These are phyloP conservation scores for Dalechampia spathulata DNA, from an alignment of 441 rosid genomes.

Conservation along the genomic window DNA sequence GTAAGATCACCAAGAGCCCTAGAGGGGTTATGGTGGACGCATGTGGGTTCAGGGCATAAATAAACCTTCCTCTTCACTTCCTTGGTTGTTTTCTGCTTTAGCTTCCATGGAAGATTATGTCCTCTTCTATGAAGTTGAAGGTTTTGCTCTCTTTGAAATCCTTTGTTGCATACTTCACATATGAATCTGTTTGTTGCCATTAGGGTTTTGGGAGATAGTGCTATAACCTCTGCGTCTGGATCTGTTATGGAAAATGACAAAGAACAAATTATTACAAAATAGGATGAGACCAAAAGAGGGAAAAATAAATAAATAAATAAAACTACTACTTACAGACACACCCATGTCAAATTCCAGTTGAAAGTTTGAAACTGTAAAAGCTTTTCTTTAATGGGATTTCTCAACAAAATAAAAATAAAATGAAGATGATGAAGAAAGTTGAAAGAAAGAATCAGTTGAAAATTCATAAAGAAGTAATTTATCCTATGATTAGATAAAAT, in stretches of 20 bases:
- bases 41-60: slow-evolving; percentile 90
- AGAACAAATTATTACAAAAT: slow-evolving; percentile 19
- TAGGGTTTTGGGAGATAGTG: slow-evolving; percentile 85
- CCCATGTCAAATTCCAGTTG: slow-evolving; percentile 11
- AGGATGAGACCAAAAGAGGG: neutral
- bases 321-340: neutral
- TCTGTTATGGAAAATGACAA: slow-evolving; percentile 37
- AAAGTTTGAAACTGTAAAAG: slow-evolving; percentile 17
- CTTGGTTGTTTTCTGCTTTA: slow-evolving; percentile 72
- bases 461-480: too few relatives aligned
- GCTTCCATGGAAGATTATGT: slow-evolving; percentile 95
- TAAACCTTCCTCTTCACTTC: slow-evolving; percentile 86
- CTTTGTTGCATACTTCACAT: slow-evolving; percentile 95
- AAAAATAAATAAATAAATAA: too few relatives aligned
- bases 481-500: slow-evolving; percentile 9
- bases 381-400: neutral
- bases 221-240: slow-evolving; percentile 90
- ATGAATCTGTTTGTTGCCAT: slow-evolving; percentile 96
- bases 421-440: too few relatives aligned
- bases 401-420: neutral
- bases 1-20: slow-evolving; percentile 95
- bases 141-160: slow-evolving; percentile 93
- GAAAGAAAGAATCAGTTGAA: neutral
- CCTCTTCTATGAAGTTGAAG: slow-evolving; percentile 95
- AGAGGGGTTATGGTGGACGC: slow-evolving; percentile 95